Evolutionary conservation across 805 yeast genomes (phyloP).

Genomic region (Suhomyces vadensis): DNA sequence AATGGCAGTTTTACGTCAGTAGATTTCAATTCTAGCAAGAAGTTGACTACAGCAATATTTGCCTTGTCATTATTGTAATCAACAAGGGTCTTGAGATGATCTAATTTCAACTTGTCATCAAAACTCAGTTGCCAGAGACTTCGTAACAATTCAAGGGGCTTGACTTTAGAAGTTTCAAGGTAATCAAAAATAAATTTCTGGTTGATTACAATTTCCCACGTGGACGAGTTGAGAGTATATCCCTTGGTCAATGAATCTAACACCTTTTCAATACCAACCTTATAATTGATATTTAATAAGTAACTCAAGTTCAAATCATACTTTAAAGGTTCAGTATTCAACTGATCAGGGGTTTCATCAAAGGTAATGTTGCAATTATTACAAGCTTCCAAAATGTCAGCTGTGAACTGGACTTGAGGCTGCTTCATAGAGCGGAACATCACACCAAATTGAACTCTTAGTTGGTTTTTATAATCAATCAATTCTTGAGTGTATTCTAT

Average conservation of each 20-base stretch:
- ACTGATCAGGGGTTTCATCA: neutral
- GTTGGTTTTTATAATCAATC: constrained; percentile 10
- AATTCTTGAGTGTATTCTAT: constrained; percentile 22
- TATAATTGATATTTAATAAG: constrained; percentile 28
- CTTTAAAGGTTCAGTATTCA: constrained; percentile 8
- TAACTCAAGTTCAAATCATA: constrained; percentile 27
- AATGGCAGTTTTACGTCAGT: constrained; percentile 5
- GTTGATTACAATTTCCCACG: constrained; percentile 35
- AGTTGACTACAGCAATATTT: constrained; percentile 23
- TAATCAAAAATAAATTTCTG: constrained; percentile 24
- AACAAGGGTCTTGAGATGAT: constrained; percentile 19
- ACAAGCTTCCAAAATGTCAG: constrained; percentile 17
- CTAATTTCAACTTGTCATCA: constrained; percentile 8
- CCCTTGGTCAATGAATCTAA: constrained; percentile 31
- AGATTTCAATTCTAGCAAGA: constrained; percentile 10
- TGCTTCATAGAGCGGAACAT: constrained; percentile 9
- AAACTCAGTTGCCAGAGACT: constrained; percentile 25
- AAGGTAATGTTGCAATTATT: constrained; percentile 4
- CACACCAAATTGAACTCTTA: constrained; percentile 12
- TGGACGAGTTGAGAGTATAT: constrained; percentile 27
- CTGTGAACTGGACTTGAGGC: constrained; percentile 8
- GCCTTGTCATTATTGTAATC: constrained; percentile 26
- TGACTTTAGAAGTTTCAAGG: constrained; percentile 21
- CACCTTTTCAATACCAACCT: constrained; percentile 28
- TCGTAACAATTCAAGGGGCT: constrained; percentile 19